phyloP scores from a whole-genome alignment of 129 eudicot genomes.

The Deinandra increscens region DNA sequence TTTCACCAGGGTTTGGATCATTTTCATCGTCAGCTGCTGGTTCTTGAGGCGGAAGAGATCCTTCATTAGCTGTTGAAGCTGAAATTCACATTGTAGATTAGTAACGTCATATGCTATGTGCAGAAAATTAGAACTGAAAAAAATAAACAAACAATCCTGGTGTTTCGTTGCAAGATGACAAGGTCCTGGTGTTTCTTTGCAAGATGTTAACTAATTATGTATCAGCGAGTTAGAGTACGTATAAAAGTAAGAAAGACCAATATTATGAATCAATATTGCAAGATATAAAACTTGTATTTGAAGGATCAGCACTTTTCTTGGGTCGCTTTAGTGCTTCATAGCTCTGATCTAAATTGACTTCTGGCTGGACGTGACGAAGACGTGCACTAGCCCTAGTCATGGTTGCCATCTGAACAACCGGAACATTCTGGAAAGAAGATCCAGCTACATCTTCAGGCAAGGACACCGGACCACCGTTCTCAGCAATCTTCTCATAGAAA shows the following conservation, averaged over 20 bases:
- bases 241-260: not conserved
- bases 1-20: constrained; percentile 33
- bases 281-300: constrained; percentile 50
- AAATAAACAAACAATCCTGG: no score
- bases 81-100: constrained; percentile 11
- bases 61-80: constrained; percentile 49
- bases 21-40: constrained; percentile 34
- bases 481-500: constrained; percentile 90
- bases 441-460: constrained; percentile 62
- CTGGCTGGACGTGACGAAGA: constrained; percentile 94
- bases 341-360: constrained; percentile 73
- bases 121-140: not conserved
- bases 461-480: constrained; percentile 77
- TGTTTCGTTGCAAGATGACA: no score
- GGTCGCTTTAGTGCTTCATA: constrained; percentile 69
- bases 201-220: not conserved
- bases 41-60: constrained; percentile 42
- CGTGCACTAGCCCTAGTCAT: constrained; percentile 94
- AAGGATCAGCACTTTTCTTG: constrained; percentile 61
- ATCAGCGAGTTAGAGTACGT: not conserved
- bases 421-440: constrained; percentile 49
- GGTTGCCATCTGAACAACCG: constrained; percentile 60
- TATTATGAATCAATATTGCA: not conserved
- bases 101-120: not conserved
- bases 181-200: not conserved